Percentiles rank a stretch among this genome's conserved stretches.
Conservation (phyloP, 2,329 filamentous ascomycete genomes). For the Aureobasidium namibiae region DNA sequence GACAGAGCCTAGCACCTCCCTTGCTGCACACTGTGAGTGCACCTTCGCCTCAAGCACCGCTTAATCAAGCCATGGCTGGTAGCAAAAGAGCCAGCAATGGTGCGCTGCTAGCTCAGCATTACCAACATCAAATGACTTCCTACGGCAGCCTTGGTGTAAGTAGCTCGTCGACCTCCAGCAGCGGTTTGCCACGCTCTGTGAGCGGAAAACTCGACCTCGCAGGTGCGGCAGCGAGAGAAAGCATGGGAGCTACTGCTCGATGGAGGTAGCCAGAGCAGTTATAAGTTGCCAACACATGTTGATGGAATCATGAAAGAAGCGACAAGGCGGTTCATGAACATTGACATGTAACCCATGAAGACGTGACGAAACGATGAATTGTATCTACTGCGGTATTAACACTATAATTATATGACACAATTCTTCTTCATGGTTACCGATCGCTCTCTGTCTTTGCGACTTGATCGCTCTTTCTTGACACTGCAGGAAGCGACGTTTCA, state of each 20-base stretch:
- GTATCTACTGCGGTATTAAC: slow-evolving; percentile 1
- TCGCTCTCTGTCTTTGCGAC: background rate
- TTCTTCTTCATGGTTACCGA: no score
- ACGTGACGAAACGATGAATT: background rate
- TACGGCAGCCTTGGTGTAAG: background rate
- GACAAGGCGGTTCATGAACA: slow-evolving; percentile 4
- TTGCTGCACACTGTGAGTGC: background rate
- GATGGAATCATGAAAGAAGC: background rate
- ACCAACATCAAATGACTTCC: slow-evolving; percentile 2
- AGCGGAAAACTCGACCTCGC: slow-evolving; percentile 18
- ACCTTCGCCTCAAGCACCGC: background rate
- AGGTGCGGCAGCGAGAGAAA: slow-evolving; percentile 21
- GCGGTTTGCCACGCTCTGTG: slow-evolving; percentile 13
- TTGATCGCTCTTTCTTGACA: background rate
- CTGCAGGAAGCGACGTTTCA: background rate
- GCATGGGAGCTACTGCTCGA: slow-evolving; percentile 18
- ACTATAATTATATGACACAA: slow-evolving; percentile 1
- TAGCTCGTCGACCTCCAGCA: slow-evolving; percentile 4
- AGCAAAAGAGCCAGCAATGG: slow-evolving; percentile 22
- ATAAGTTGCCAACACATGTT: background rate
- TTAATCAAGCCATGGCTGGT: slow-evolving; percentile 18
- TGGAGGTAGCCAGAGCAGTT: slow-evolving; percentile 11
- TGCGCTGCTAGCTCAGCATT: slow-evolving; percentile 15
- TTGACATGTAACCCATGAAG: background rate
- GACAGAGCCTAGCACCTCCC: slow-evolving; percentile 2